Base-by-base conservation (phyloP, 805 yeast species). In the Metschnikowia baotianmanensis region DNA sequence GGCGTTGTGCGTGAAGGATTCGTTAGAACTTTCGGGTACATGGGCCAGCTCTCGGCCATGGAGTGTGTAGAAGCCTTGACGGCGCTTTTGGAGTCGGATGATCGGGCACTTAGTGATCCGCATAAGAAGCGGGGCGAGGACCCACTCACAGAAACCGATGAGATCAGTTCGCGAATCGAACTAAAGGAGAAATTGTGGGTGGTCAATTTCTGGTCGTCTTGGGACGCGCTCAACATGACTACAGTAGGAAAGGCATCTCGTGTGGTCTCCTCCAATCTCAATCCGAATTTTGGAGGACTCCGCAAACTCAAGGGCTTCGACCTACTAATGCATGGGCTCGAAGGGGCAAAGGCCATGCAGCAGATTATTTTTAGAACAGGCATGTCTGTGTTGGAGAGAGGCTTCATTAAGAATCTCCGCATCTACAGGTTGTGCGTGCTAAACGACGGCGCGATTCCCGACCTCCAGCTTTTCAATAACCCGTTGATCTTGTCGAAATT, bases 41-140 rank as follows among this genome's bases (percentile, higher is more conserved):
- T 85, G 45, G 96, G 97, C 1, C 78, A 85, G 11, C 70, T 91
- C 12, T 80, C 95, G 27, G 98, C 98, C 0, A 86, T 88, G 62
- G 99, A 93, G 59, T 88, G 84, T 56, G 96, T 86, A 3, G 97
- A 93, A 56, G 78, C 96, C 0, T 65, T 93, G 7, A 77, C 89
- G 3, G 96, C 98, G 2, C 61, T 91, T 38, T 65, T 93, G 18
- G 97, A 93, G 33, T 48, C 46, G 11, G 50, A 48, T 26, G 46
- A 53, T 36, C 45, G 55, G n/a, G 48, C 51, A 11, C 45, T 58
- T 5, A 47, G 53, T 12, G 55, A 60, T 31, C 56, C 56, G 24
- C 57, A 51, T 6, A 46, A 15, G 36, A 45, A 27, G 43, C 50
- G 29, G 11, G 53, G 28, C 26, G 30, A 29, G 18, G 37, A 22